phyloP scores from a whole-genome alignment of 306 rosid genomes.

The Inga oerstediana region DNA sequence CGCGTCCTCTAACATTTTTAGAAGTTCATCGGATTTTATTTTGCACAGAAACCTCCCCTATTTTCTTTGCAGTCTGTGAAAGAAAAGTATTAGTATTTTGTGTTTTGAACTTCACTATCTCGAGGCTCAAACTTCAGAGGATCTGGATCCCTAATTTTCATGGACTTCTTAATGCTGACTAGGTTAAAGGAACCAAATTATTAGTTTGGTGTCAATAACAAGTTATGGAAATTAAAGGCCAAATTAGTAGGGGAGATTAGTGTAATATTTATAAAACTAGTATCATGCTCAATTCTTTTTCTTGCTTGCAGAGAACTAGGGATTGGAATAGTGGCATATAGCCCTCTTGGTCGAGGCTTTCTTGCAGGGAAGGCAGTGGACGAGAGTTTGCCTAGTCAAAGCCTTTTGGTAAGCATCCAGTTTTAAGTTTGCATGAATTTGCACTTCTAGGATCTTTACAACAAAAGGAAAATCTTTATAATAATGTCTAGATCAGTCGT shows the following conservation, averaged over 20 bases:
- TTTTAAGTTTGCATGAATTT: constrained; percentile 12
- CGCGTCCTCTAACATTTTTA: neutral
- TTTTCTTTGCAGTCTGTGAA: neutral
- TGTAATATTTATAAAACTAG: neutral
- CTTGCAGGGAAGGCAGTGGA: constrained; percentile 70
- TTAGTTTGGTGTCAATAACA: neutral
- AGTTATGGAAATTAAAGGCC: neutral
- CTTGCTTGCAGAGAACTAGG: constrained; percentile 59
- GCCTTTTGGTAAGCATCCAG: constrained; percentile 50
- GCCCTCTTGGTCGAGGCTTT: constrained; percentile 81
- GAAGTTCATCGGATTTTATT: neutral
- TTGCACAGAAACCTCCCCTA: neutral
- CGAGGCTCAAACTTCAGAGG: neutral
- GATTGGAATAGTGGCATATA: constrained; percentile 70
- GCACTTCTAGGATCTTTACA: neutral
- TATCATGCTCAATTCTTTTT: neutral
- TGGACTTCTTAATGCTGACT: neutral
- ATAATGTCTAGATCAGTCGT: neutral
- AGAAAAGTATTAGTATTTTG: neutral
- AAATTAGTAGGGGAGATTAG: neutral
- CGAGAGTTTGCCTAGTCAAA: constrained; percentile 56
- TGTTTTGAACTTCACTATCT: neutral
- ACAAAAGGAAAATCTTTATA: neutral
- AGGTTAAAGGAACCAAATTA: neutral
- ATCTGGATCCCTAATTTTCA: neutral